phyloP scores from a whole-genome alignment of 2,329 filamentous ascomycete species.

The Colletotrichum sojae region DNA sequence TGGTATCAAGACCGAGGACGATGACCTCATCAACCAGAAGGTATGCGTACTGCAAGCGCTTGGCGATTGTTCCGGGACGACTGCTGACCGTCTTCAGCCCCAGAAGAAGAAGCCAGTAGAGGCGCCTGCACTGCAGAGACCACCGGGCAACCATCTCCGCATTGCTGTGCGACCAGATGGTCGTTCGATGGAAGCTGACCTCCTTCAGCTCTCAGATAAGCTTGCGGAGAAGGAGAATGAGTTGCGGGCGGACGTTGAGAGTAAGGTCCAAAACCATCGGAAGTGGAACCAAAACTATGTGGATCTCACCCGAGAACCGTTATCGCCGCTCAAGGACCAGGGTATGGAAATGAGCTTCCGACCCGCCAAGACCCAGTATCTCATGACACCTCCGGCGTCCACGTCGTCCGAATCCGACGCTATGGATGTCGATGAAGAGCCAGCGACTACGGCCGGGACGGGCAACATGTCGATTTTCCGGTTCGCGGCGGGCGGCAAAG shows the following conservation, averaged over 20 bases:
- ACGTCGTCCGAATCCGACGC: conserved; percentile 62
- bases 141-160: conserved; percentile 76
- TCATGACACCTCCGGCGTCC: conserved; percentile 75
- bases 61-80: conserved; percentile 44
- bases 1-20: conserved; percentile 91
- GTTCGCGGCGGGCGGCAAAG: conserved; percentile 61
- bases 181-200: conserved; percentile 81
- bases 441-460: conserved; percentile 50
- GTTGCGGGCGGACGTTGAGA: conserved; percentile 85
- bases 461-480: conserved; percentile 55
- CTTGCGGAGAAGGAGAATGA: conserved; percentile 86
- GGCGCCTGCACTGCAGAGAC: conserved; percentile 71
- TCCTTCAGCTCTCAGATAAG: conserved; percentile 82
- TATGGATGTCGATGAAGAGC: conserved; percentile 69
- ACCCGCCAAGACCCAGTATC: conserved; percentile 79
- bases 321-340: conserved; percentile 82
- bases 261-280: conserved; percentile 88
- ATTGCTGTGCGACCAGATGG: conserved; percentile 79
- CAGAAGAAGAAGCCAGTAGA: conserved; percentile 80
- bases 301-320: conserved; percentile 87
- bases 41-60: conserved; percentile 61
- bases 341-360: conserved; percentile 75
- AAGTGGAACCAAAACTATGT: conserved; percentile 93
- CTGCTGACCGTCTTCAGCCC: conserved; percentile 64
- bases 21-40: conserved; percentile 95